phyloP scores from a whole-genome alignment of 805 yeast genomes.

The Yarrowia sp. region DNA sequence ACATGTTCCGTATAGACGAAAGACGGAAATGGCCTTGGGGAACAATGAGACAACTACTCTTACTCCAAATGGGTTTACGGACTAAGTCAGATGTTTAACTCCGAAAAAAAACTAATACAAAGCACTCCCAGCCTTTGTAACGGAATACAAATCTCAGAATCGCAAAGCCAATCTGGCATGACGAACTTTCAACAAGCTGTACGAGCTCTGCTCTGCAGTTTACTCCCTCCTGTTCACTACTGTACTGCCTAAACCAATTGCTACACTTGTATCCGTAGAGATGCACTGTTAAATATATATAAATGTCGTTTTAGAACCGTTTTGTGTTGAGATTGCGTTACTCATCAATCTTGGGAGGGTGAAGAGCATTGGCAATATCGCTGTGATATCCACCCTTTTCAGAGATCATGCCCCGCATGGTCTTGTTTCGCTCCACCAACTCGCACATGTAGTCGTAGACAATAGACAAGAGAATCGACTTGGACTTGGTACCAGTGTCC shows the following conservation, averaged over 20 bases:
- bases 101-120: not conserved
- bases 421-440: constrained; percentile 33
- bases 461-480: constrained; percentile 33
- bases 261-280: not conserved
- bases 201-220: no score
- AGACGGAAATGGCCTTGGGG: no score
- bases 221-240: no score
- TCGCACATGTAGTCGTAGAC: constrained; percentile 33
- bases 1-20: no score
- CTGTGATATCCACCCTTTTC: constrained; percentile 29
- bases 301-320: not conserved
- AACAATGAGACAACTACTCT: no score
- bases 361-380: constrained; percentile 26
- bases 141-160: no score
- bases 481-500: constrained; percentile 28
- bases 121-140: no score
- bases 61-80: no score
- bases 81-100: not conserved
- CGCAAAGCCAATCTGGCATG: no score
- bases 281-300: constrained; percentile 8
- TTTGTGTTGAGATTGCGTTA: not conserved
- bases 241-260: no score
- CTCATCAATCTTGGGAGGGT: constrained; percentile 13
- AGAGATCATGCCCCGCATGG: constrained; percentile 30
- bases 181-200: no score